These are phyloP conservation scores for Thelephora ganbajun DNA, from an alignment of 768 basidiomycete genomes.

Conservation along the genomic window DNA sequence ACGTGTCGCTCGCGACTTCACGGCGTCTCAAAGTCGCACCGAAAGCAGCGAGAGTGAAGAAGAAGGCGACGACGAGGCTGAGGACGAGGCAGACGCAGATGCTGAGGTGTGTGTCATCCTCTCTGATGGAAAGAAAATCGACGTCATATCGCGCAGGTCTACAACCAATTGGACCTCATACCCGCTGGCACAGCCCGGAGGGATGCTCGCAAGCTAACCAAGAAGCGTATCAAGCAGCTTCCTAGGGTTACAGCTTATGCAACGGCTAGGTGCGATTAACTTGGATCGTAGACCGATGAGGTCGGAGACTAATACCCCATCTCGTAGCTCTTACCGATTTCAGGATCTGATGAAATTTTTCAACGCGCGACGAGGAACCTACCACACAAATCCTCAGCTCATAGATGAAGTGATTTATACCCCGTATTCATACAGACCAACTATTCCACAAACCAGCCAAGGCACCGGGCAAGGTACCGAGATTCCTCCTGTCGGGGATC, in stretches of 20 bases:
- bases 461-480: slow-evolving; percentile 16
- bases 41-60: slow-evolving; percentile 35
- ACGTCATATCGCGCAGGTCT: slow-evolving; percentile 38
- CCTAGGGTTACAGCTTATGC: slow-evolving; percentile 96
- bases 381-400: slow-evolving; percentile 73
- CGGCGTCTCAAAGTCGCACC: slow-evolving; percentile 6
- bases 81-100: slow-evolving; percentile 45
- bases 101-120: slow-evolving; percentile 34
- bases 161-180: slow-evolving; percentile 86
- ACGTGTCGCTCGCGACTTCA: slow-evolving; percentile 4
- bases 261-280: slow-evolving; percentile 61
- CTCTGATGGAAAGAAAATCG: not conserved
- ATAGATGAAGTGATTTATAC: slow-evolving; percentile 94
- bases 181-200: slow-evolving; percentile 88
- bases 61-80: slow-evolving; percentile 59
- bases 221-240: slow-evolving; percentile 85
- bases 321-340: slow-evolving; percentile 72
- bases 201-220: slow-evolving; percentile 81
- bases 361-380: slow-evolving; percentile 65
- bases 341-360: slow-evolving; percentile 83
- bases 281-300: not conserved
- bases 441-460: slow-evolving; percentile 1
- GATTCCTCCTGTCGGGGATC: slow-evolving; percentile 31
- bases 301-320: not conserved
- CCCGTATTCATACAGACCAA: slow-evolving; percentile 71